These are phyloP conservation scores for Nannochloropsis oceanica DNA, from an alignment of 108 stramenopile species.

Conservation along the genomic window DNA sequence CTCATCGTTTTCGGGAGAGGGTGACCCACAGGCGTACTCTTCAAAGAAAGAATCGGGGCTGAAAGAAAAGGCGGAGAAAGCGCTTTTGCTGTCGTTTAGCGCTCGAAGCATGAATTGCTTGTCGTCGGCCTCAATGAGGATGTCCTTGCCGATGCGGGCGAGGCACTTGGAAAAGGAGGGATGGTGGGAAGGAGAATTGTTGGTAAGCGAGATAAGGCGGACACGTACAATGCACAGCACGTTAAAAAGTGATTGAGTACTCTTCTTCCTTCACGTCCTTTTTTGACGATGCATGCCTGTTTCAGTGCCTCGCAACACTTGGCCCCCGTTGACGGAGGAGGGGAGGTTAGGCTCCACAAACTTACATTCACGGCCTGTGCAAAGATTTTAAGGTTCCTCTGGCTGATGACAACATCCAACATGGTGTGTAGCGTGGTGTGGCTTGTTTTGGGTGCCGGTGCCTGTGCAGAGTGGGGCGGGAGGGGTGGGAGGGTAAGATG, in stretches of 20 bases:
- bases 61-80: conserved; percentile 28
- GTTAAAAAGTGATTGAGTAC: no score
- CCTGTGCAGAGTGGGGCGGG: neutral
- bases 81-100: conserved; percentile 24
- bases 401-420: neutral
- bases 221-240: no score
- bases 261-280: no score
- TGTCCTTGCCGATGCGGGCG: conserved; percentile 20
- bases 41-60: conserved; percentile 19
- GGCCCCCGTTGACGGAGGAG: neutral
- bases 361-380: neutral
- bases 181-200: neutral
- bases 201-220: no score
- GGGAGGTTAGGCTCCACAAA: neutral
- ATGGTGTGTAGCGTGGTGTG: neutral
- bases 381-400: neutral
- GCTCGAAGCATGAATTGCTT: conserved; percentile 31
- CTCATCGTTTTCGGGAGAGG: neutral
- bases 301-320: no score
- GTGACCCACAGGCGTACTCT: conserved; percentile 1
- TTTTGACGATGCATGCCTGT: no score
- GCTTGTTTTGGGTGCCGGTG: neutral
- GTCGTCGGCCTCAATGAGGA: conserved; percentile 20
- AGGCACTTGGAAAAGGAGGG: neutral
- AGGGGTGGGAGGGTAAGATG: neutral